phyloP scores from a whole-genome alignment of 305 asterid species.

The Solanum hybrid region DNA sequence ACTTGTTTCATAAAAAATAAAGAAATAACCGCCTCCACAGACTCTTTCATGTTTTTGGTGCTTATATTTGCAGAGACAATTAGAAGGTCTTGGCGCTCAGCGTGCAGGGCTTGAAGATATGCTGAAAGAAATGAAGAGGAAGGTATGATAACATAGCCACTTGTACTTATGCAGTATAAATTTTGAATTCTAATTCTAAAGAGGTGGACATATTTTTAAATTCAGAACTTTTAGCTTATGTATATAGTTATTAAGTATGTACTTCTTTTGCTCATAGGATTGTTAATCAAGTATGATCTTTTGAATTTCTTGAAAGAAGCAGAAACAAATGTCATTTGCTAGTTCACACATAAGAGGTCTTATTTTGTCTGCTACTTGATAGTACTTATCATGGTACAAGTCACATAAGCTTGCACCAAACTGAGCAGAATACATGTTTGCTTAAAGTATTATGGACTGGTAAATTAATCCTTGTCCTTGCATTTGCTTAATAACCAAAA shows the following conservation, averaged over 20 bases:
- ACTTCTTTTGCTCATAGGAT: not conserved
- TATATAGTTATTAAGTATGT: not conserved
- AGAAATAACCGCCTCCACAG: not conserved
- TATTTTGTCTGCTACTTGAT: not conserved
- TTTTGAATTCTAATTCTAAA: not conserved
- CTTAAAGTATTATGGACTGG: not conserved
- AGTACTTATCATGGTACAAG: not conserved
- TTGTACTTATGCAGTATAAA: not conserved
- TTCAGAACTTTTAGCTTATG: not conserved
- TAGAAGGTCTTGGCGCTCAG: slow-evolving; percentile 96
- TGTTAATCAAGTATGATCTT: not conserved
- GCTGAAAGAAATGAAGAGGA: slow-evolving; percentile 99
- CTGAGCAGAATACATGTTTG: not conserved
- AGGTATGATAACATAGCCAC: slow-evolving; percentile 36
- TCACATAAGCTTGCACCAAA: not conserved
- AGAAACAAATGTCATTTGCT: not conserved
- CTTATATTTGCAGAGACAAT: slow-evolving; percentile 52
- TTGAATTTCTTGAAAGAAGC: not conserved
- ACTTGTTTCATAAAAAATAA: not conserved
- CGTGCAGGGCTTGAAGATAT: slow-evolving; percentile 98
- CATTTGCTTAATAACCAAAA: not conserved
- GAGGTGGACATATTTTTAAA: not conserved
- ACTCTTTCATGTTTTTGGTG: not conserved
- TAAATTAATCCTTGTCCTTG: not conserved
- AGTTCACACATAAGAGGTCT: not conserved